Evolutionary conservation across 179 eudicot species (phyloP).

Genomic region (Silene noctiflora): DNA sequence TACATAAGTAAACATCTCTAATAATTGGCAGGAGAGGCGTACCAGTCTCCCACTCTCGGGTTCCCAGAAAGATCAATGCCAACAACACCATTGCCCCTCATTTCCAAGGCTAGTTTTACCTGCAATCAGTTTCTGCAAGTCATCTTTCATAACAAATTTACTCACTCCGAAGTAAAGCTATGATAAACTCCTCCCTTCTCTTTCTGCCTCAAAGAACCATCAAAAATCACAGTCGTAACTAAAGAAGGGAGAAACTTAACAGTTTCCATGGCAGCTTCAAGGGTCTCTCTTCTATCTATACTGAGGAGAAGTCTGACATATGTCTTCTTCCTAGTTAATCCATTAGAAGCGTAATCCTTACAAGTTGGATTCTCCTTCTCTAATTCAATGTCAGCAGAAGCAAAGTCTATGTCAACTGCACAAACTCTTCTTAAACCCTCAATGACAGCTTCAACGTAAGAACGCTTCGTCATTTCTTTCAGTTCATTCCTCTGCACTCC

Average conservation of each 20-base stretch:
- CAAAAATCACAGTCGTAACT: background rate
- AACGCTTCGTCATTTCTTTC: constrained; percentile 79
- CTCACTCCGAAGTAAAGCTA: background rate
- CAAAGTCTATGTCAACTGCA: constrained; percentile 58
- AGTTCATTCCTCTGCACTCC: constrained; percentile 59
- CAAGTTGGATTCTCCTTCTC: constrained; percentile 22
- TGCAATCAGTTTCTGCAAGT: constrained; percentile 28
- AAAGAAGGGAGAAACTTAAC: constrained; percentile 39
- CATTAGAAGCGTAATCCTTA: constrained; percentile 27
- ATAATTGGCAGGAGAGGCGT: constrained; percentile 20
- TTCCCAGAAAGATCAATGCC: constrained; percentile 96
- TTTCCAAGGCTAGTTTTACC: constrained; percentile 78
- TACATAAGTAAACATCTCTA: too few species aligned
- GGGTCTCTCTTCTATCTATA: constrained; percentile 83
- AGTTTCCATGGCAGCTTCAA: constrained; percentile 93
- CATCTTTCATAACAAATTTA: background rate
- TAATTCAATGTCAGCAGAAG: constrained; percentile 22
- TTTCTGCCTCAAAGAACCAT: too few species aligned
- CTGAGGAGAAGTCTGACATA: constrained; percentile 82
- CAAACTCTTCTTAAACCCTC: constrained; percentile 71
- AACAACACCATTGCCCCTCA: constrained; percentile 72
- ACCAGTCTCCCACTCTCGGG: constrained; percentile 92
- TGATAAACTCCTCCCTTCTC: background rate
- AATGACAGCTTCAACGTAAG: constrained; percentile 82
- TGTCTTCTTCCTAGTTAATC: constrained; percentile 50